phyloP scores from a whole-genome alignment of 2,329 filamentous ascomycete genomes.

The Cladosporium sp. region DNA sequence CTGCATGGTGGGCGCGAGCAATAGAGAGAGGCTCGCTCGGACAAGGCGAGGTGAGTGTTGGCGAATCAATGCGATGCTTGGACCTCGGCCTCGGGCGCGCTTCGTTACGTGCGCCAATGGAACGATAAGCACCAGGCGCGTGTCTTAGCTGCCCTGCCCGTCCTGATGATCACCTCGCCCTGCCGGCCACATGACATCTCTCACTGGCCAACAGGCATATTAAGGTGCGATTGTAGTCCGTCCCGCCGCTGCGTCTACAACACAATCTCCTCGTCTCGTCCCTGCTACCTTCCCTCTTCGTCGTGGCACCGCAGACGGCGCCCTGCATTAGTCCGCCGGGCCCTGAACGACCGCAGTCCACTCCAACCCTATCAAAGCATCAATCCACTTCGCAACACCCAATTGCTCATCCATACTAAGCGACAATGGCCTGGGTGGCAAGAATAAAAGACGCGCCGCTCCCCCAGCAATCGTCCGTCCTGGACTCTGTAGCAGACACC shows the following conservation, averaged over 20 bases:
- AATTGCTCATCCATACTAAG: neutral
- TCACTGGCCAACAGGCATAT: conserved; percentile 1
- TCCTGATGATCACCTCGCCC: conserved; percentile 6
- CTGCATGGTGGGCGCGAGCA: neutral
- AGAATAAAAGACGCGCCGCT: conserved; percentile 16
- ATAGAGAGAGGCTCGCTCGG: neutral
- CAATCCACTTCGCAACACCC: neutral
- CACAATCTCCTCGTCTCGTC: neutral
- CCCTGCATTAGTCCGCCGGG: neutral
- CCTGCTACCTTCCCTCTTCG: conserved; percentile 9
- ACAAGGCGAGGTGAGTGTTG: neutral
- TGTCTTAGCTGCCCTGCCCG: neutral
- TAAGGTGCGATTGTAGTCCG: conserved; percentile 3
- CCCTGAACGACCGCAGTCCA: conserved; percentile 20
- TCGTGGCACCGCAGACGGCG: conserved; percentile 7
- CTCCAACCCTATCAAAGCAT: conserved; percentile 17
- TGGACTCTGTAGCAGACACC: conserved; percentile 27
- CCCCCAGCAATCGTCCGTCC: conserved; percentile 12
- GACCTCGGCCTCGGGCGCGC: conserved; percentile 3
- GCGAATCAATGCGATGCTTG: conserved; percentile 5
- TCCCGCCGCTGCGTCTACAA: neutral
- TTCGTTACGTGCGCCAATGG: neutral
- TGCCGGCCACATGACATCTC: conserved; percentile 11
- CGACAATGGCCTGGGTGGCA: conserved; percentile 13
- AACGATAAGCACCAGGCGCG: conserved; percentile 8